phyloP scores from a whole-genome alignment of 2,329 filamentous ascomycete genomes.

The Plenodomus tracheiphilus region DNA sequence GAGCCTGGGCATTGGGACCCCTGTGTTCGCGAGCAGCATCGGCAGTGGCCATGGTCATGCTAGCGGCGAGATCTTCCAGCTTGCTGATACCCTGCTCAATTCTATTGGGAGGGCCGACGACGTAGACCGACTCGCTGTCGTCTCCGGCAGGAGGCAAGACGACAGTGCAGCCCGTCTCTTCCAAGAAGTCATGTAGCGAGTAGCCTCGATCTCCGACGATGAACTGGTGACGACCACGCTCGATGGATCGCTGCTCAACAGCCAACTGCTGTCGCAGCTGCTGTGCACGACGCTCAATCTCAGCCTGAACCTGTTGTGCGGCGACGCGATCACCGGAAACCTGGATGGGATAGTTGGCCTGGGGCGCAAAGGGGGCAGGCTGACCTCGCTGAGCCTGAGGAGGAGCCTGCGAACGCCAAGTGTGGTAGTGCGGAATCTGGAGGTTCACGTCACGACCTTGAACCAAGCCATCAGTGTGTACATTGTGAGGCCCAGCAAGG shows the following conservation, averaged over 20 bases:
- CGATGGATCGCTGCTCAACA: slow-evolving; percentile 78
- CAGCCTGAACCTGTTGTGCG: slow-evolving; percentile 76
- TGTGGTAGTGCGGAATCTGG: slow-evolving; percentile 79
- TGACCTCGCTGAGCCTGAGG: slow-evolving; percentile 67
- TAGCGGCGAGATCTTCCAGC: slow-evolving; percentile 84
- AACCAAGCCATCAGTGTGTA: slow-evolving; percentile 69
- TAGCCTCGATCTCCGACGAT: slow-evolving; percentile 84
- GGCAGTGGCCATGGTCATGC: slow-evolving; percentile 81
- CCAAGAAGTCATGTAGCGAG: slow-evolving; percentile 82
- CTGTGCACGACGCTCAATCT: slow-evolving; percentile 77
- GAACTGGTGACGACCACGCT: slow-evolving; percentile 89
- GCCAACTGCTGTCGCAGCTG: slow-evolving; percentile 76
- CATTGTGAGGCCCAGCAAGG: slow-evolving; percentile 78
- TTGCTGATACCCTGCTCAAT: slow-evolving; percentile 77
- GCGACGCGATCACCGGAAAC: slow-evolving; percentile 83
- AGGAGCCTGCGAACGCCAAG: slow-evolving; percentile 69
- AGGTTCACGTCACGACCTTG: slow-evolving; percentile 76
- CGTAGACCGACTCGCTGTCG: slow-evolving; percentile 80
- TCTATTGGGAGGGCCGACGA: slow-evolving; percentile 77
- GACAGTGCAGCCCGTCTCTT: slow-evolving; percentile 87
- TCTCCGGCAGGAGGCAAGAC: slow-evolving; percentile 75
- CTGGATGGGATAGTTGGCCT: slow-evolving; percentile 76
- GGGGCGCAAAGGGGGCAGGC: slow-evolving; percentile 70
- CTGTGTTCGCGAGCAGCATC: slow-evolving; percentile 83
- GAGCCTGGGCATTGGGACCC: slow-evolving; percentile 70